phyloP scores from a whole-genome alignment of 2,329 filamentous ascomycete genomes.

The Didymella arachidicola region DNA sequence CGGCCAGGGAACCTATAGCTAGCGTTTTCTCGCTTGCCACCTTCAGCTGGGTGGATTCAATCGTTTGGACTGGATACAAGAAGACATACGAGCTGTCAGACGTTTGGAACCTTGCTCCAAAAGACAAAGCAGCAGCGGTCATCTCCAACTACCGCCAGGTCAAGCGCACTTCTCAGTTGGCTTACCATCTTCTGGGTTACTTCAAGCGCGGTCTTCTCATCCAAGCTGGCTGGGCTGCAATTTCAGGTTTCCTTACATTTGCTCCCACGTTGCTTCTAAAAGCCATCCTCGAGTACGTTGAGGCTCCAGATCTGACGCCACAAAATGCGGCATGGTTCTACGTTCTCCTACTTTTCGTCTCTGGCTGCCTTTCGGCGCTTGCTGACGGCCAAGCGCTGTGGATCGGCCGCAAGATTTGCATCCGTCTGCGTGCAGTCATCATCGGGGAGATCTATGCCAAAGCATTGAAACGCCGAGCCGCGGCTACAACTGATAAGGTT shows the following conservation, averaged over 20 bases:
- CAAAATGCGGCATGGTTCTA: slow-evolving; percentile 94
- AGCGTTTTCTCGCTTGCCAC: slow-evolving; percentile 88
- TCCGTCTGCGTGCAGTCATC: slow-evolving; percentile 90
- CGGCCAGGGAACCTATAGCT: slow-evolving; percentile 84
- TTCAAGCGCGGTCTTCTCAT: slow-evolving; percentile 79
- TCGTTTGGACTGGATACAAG: slow-evolving; percentile 89
- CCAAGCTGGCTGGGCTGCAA: slow-evolving; percentile 80
- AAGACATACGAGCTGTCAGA: slow-evolving; percentile 81
- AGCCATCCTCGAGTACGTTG: slow-evolving; percentile 92
- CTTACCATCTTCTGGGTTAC: slow-evolving; percentile 82
- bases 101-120: slow-evolving; percentile 90
- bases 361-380: slow-evolving; percentile 81
- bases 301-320: slow-evolving; percentile 77
- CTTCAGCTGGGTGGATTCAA: slow-evolving; percentile 88
- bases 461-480: slow-evolving; percentile 87
- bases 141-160: slow-evolving; percentile 83
- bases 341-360: slow-evolving; percentile 85
- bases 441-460: slow-evolving; percentile 98
- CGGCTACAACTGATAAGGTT: slow-evolving; percentile 75
- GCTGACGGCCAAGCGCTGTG: slow-evolving; percentile 87
- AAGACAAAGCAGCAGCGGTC: slow-evolving; percentile 84
- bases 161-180: slow-evolving; percentile 80
- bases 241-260: slow-evolving; percentile 86
- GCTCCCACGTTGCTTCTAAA: slow-evolving; percentile 89
- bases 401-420: slow-evolving; percentile 93